These are phyloP conservation scores for Herpetomonas samuelpessoai DNA, from an alignment of 208 protist species.

Conservation along the genomic window DNA sequence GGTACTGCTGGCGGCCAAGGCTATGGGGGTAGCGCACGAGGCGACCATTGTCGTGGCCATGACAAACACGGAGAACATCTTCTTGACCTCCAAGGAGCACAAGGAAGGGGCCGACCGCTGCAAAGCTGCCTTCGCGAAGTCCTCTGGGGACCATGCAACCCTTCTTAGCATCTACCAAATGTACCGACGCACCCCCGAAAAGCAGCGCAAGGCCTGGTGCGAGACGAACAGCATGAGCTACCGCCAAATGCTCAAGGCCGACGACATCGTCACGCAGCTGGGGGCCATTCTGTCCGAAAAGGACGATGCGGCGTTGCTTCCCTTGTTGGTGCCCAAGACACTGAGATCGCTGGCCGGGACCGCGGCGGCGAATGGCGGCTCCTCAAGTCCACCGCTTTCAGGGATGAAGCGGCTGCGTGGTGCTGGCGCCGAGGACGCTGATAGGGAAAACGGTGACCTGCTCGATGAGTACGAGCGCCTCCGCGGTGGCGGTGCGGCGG, in stretches of 20 bases:
- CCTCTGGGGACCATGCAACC: constrained; percentile 87
- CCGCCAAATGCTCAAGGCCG: constrained; percentile 81
- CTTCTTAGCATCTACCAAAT: constrained; percentile 78
- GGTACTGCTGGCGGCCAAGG: constrained; percentile 94
- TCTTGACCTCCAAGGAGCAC: constrained; percentile 65
- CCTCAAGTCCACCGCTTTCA: not conserved
- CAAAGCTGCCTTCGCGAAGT: constrained; percentile 64
- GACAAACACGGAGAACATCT: constrained; percentile 82
- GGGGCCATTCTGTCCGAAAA: constrained; percentile 51
- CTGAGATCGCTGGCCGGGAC: constrained; percentile 6
- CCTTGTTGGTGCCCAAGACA: constrained; percentile 30
- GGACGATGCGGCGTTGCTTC: constrained; percentile 45
- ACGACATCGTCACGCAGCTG: constrained; percentile 84
- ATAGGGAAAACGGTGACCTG: constrained; percentile 11
- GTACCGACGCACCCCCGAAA: constrained; percentile 57
- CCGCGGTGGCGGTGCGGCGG: constrained; percentile 9
- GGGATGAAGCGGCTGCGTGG: constrained; percentile 8
- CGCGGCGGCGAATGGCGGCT: not conserved
- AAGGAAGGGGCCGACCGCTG: constrained; percentile 78
- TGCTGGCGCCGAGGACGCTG: constrained; percentile 7
- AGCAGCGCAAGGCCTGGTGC: constrained; percentile 77
- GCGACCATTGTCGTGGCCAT: constrained; percentile 95
- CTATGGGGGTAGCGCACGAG: constrained; percentile 93
- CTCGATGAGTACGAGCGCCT: constrained; percentile 23
- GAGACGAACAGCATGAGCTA: constrained; percentile 77